Conservation (phyloP, 352 stramenopile genomes). For the Pythium aristosporum region DNA sequence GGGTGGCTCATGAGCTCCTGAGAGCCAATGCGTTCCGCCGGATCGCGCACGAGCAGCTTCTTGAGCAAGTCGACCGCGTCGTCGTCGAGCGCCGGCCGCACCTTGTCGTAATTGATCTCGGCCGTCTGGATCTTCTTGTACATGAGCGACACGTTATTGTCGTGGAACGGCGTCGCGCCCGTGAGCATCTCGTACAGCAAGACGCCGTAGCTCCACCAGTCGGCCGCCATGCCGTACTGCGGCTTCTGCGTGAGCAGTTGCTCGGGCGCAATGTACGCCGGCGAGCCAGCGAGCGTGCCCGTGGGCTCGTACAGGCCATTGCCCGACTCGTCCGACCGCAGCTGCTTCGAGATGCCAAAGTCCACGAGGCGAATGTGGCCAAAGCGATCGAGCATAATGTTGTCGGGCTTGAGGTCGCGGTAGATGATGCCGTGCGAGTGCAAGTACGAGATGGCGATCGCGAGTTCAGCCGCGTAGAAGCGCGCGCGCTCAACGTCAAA, state of each 20-base stretch:
- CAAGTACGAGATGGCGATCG: constrained; percentile 85
- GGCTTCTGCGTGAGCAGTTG: constrained; percentile 82
- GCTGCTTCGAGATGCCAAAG: constrained; percentile 89
- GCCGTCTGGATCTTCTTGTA: constrained; percentile 90
- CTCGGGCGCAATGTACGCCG: constrained; percentile 85
- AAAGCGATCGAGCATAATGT: constrained; percentile 86
- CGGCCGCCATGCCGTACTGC: constrained; percentile 83
- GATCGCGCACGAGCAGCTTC: constrained; percentile 77
- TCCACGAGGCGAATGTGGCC: constrained; percentile 89
- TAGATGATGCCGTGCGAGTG: constrained; percentile 80
- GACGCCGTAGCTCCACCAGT: constrained; percentile 88
- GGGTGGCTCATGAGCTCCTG: constrained; percentile 57
- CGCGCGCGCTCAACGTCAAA: constrained; percentile 67
- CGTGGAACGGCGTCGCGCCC: constrained; percentile 86
- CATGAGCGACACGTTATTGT: constrained; percentile 83
- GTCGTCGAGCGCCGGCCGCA: constrained; percentile 59
- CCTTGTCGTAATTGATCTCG: constrained; percentile 75
- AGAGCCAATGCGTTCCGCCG: constrained; percentile 59
- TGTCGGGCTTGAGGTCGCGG: constrained; percentile 79
- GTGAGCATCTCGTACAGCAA: constrained; percentile 90
- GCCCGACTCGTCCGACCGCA: constrained; percentile 31
- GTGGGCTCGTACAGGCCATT: constrained; percentile 60
- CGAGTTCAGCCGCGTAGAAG: constrained; percentile 88
- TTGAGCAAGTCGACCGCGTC: constrained; percentile 70
- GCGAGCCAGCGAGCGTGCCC: constrained; percentile 74